Evolutionary conservation across 495 filamentous ascomycete species (phyloP).

Genomic region (Choiromyces venosus): DNA sequence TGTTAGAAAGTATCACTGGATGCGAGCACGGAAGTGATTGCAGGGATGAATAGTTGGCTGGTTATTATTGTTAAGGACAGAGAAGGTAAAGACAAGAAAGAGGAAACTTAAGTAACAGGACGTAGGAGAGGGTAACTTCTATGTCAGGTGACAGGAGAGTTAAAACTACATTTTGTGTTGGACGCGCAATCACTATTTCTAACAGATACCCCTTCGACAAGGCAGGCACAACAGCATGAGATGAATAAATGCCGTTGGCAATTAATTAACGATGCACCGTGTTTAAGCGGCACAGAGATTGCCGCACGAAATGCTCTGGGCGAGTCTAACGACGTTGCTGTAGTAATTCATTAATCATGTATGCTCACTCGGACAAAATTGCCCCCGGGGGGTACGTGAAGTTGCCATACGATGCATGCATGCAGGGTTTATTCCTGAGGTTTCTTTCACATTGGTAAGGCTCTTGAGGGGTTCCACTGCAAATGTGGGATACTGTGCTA

Average conservation of each 20-base stretch:
- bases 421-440: background rate
- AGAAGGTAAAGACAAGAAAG: too few relatives aligned
- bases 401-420: slow-evolving; percentile 2
- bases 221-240: slow-evolving; percentile 7
- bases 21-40: too few relatives aligned
- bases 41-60: too few relatives aligned
- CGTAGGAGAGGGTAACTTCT: too few relatives aligned
- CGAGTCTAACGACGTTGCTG: slow-evolving; percentile 9
- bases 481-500: too few relatives aligned
- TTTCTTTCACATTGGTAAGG: background rate
- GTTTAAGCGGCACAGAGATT: background rate
- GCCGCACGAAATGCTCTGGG: slow-evolving; percentile 4
- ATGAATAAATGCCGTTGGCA: slow-evolving; percentile 9
- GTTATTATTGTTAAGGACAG: too few relatives aligned
- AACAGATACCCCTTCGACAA: too few relatives aligned
- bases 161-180: too few relatives aligned
- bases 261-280: slow-evolving; percentile 14
- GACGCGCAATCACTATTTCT: too few relatives aligned
- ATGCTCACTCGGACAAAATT: background rate
- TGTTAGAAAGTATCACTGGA: too few relatives aligned
- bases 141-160: too few relatives aligned
- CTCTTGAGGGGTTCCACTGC: background rate
- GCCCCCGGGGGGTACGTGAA: slow-evolving; percentile 10
- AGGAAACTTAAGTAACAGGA: too few relatives aligned
- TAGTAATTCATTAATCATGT: background rate